phyloP scores from a whole-genome alignment of 306 rosid species.

The Quercus glauca region DNA sequence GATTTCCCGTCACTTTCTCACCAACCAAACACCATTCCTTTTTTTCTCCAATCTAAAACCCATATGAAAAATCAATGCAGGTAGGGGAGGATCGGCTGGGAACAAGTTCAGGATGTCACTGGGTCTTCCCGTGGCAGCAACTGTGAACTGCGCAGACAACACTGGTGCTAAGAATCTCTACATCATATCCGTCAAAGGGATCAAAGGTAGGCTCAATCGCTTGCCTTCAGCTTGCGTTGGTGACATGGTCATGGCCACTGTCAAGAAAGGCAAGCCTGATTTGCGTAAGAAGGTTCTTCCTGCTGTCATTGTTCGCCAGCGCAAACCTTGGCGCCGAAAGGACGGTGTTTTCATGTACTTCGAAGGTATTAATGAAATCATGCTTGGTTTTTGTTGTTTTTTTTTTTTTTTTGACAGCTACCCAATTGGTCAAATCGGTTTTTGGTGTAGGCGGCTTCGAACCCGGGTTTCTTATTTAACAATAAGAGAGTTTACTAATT shows the following conservation, averaged over 20 bases:
- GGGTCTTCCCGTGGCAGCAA: conserved; percentile 74
- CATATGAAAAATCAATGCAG: conserved; percentile 22
- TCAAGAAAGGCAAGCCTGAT: conserved; percentile 66
- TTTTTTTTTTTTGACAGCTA: neutral
- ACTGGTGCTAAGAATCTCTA: conserved; percentile 60
- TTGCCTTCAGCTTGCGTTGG: conserved; percentile 72
- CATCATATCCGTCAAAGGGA: conserved; percentile 57
- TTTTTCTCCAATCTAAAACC: too few relatives aligned
- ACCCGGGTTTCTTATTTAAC: too few relatives aligned
- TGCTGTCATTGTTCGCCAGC: conserved; percentile 61
- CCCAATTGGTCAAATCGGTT: neutral
- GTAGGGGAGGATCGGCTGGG: conserved; percentile 66
- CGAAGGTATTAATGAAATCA: conserved; percentile 38
- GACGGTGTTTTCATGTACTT: conserved; percentile 67
- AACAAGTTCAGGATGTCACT: conserved; percentile 76
- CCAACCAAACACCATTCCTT: too few relatives aligned
- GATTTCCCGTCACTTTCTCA: too few relatives aligned
- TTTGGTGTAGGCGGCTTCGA: too few relatives aligned
- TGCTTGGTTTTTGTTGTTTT: neutral
- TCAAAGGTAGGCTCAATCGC: conserved; percentile 59
- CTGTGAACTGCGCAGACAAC: conserved; percentile 68
- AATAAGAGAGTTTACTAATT: too few relatives aligned
- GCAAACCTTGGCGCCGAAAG: conserved; percentile 73
- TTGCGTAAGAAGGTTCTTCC: conserved; percentile 72
- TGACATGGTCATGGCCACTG: conserved; percentile 73